Conservation (phyloP, 2,329 filamentous ascomycete genomes). For the Trichoderma sp. region DNA sequence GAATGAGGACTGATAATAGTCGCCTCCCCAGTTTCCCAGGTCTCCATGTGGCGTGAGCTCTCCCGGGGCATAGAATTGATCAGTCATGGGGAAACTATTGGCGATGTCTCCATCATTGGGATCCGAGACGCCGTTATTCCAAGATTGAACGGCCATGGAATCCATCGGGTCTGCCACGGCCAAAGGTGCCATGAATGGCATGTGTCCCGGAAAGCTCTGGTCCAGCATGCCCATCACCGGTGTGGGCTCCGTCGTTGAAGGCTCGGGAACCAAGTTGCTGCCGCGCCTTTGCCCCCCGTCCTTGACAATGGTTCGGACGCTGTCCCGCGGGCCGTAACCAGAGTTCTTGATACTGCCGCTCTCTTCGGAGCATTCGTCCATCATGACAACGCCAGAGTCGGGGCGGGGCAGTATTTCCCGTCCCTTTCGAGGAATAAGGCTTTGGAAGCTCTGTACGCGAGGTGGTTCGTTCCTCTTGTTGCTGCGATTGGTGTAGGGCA, state of each 20-base stretch:
- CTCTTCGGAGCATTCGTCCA: slow-evolving; percentile 42
- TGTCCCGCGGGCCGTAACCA: slow-evolving; percentile 35
- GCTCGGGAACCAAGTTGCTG: slow-evolving; percentile 33
- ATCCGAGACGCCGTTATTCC: slow-evolving; percentile 36
- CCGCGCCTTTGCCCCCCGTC: slow-evolving; percentile 26
- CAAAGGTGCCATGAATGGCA: slow-evolving; percentile 28
- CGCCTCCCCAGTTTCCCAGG: slow-evolving; percentile 29
- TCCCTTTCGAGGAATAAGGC: slow-evolving; percentile 31
- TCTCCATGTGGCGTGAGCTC: slow-evolving; percentile 32
- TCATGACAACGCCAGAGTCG: slow-evolving; percentile 44
- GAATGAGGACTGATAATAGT: slow-evolving; percentile 32
- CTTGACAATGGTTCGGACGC: slow-evolving; percentile 37
- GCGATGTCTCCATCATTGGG: slow-evolving; percentile 28
- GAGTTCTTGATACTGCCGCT: slow-evolving; percentile 36
- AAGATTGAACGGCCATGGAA: slow-evolving; percentile 33
- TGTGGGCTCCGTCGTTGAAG: slow-evolving; percentile 27
- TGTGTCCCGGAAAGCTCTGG: slow-evolving; percentile 28
- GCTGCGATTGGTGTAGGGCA: slow-evolving; percentile 45
- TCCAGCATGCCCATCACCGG: slow-evolving; percentile 28
- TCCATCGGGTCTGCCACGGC: slow-evolving; percentile 27
- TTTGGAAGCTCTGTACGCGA: slow-evolving; percentile 29
- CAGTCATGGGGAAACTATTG: slow-evolving; percentile 28
- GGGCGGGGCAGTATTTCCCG: slow-evolving; percentile 37
- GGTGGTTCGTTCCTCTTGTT: slow-evolving; percentile 43
- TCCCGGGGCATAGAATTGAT: slow-evolving; percentile 30